Conservation (phyloP, 352 stramenopile species). For the Peronospora farinosa region DNA sequence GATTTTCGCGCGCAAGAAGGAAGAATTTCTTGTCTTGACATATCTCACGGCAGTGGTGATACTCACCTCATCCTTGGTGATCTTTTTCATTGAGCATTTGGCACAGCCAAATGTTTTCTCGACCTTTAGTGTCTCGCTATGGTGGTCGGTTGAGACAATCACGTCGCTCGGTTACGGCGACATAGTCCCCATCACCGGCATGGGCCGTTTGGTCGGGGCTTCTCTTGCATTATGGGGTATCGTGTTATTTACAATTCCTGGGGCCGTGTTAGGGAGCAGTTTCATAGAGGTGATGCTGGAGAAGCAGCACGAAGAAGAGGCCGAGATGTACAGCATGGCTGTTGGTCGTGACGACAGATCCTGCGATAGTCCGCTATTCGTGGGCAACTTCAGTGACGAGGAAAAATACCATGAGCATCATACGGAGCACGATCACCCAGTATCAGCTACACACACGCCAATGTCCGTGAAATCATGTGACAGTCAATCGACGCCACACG, state of each 20-base stretch:
- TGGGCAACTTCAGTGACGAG: conserved; percentile 21
- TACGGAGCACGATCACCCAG: conserved; percentile 3
- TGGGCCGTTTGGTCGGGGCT: conserved; percentile 36
- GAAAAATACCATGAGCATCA: conserved; percentile 7
- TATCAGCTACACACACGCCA: conserved; percentile 6
- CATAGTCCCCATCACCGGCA: conserved; percentile 40
- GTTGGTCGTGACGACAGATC: conserved; percentile 15
- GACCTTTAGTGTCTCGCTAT: conserved; percentile 42
- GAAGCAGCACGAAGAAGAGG: conserved; percentile 45
- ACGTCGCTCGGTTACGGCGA: conserved; percentile 65
- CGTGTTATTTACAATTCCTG: conserved; percentile 59
- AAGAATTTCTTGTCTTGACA: conserved; percentile 54
- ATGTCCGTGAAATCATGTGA: conserved; percentile 13
- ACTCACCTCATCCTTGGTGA: conserved; percentile 51
- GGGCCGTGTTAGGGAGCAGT: conserved; percentile 47
- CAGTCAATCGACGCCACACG: conserved; percentile 17
- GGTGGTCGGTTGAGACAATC: conserved; percentile 62
- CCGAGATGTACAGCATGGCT: conserved; percentile 32
- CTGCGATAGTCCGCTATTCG: conserved; percentile 17
- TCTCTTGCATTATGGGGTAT: conserved; percentile 50
- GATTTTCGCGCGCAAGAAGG: conserved; percentile 53
- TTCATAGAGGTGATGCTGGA: conserved; percentile 72
- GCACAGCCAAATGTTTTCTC: conserved; percentile 46
- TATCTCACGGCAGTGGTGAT: conserved; percentile 52
- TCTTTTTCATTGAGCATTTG: conserved; percentile 57